Evolutionary conservation across 225 moss, liverwort and hornwort species (phyloP), one percentile per base, ranked within the genome.

Genomic region (Asterella californica): DNA sequence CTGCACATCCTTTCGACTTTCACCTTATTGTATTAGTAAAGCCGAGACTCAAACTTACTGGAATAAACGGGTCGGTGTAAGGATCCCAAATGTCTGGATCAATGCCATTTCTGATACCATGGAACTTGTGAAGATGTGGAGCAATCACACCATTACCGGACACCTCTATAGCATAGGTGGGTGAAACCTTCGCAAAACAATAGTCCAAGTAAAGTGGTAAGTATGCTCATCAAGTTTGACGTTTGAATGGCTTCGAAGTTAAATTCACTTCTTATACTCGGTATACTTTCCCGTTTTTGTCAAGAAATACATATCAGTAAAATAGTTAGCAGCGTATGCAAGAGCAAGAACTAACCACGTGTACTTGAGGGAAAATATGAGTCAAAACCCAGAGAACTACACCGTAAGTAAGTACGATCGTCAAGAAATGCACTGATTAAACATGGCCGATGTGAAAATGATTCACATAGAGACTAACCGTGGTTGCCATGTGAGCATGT

Each of bases 71-170:
- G 46, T 87, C 87, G 50, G 73, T 47, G 64, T 34, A 87, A 29
- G 87, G 84, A 82, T 84, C 84, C 87, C 87, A 87, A 62, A 87
- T 87, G 54, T 84, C 84, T 33, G 87, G 77, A 53, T 87, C 87
- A 38, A 87, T 87, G 74, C 87, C 87, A 74, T 87, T 87, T 36
- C 79, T 79, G 67, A 87, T 87, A 42, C 87, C 87, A 59, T 87
- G 76, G 65, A 87, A 82, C 57, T 87, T 87, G 12, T 50, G 78
- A 54, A 53, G 54, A 59, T 82, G 84, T 33, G 87, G 87, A 74
- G 87, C 57, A 72, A 87, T 84, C 77, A 81, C 84, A 81, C 75
- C 81, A 54, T 84, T 82, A 21, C 79, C 70, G 9, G 77, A 67
- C 46, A 87, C 55, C 77, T 87, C 87, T 70, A 47, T 42, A 4